A percentile compares a stretch with the other conserved stretches of the same genome.
These are phyloP conservation scores for Fusarium nygamai DNA, from an alignment of 2,329 filamentous ascomycete species.

Conservation along the genomic window DNA sequence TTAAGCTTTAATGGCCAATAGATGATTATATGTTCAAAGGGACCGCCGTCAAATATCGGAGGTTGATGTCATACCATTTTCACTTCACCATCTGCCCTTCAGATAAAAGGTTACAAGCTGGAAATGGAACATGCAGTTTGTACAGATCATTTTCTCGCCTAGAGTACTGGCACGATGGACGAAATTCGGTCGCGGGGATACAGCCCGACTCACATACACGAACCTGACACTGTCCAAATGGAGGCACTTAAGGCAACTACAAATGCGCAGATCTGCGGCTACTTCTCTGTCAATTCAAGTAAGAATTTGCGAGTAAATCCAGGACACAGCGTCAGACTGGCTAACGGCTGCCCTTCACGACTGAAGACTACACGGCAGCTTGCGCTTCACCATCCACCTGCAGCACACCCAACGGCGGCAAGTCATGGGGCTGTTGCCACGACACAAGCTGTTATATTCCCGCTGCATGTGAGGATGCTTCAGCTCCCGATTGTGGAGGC, in stretches of 20 bases:
- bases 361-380: not conserved
- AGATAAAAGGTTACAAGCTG: rapidly evolving
- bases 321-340: rapidly evolving
- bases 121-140: rapidly evolving
- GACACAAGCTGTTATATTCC: not conserved
- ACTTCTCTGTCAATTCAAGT: not conserved
- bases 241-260: not conserved
- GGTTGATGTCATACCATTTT: not conserved
- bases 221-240: not conserved
- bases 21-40: rapidly evolving
- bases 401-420: not conserved
- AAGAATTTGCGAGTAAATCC: rapidly evolving
- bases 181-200: rapidly evolving
- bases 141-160: rapidly evolving
- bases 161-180: not conserved
- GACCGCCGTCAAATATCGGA: not conserved
- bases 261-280: not conserved
- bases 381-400: not conserved
- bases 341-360: not conserved
- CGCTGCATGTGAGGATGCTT: not conserved
- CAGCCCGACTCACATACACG: not conserved
- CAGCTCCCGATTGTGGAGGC: not conserved
- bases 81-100: rapidly evolving
- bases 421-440: not conserved
- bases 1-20: not conserved